phyloP scores from a whole-genome alignment of 805 yeast species.

The Hanseniaspora pseudoguilliermondii region DNA sequence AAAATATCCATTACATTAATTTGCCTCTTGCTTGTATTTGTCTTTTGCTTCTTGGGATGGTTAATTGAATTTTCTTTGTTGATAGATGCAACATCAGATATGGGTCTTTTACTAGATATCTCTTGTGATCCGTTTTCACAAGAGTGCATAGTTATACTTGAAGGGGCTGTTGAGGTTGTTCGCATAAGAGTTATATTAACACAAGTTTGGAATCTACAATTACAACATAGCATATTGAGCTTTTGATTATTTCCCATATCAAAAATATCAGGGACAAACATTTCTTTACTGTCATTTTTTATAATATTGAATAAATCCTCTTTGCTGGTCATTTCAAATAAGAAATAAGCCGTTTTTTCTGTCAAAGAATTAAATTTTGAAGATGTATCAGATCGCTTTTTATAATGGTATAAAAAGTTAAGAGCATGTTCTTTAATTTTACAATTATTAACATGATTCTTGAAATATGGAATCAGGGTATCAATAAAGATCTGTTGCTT shows the following conservation, averaged over 20 bases:
- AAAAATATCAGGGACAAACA: constrained; percentile 5
- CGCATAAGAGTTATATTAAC: background rate
- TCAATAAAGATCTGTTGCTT: background rate
- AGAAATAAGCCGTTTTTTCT: background rate
- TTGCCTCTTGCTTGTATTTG: background rate
- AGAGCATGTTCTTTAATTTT: background rate
- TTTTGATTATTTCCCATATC: constrained; percentile 1
- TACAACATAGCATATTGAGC: background rate
- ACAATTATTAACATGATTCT: background rate
- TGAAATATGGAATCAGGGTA: background rate
- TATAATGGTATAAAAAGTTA: background rate
- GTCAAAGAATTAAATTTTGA: background rate
- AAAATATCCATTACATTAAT: constrained; percentile 2
- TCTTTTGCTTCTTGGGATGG: background rate
- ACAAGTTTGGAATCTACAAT: background rate
- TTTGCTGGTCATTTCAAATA: background rate
- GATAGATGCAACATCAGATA: background rate
- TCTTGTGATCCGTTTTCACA: constrained; percentile 2
- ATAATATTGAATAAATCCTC: background rate
- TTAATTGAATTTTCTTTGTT: background rate
- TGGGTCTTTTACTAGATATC: background rate
- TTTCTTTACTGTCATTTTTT: background rate
- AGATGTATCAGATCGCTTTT: background rate
- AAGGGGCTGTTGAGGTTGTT: background rate
- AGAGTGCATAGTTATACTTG: background rate